These are phyloP conservation scores for Penicillium coffeae DNA, from an alignment of 495 filamentous ascomycete species.

Conservation along the genomic window DNA sequence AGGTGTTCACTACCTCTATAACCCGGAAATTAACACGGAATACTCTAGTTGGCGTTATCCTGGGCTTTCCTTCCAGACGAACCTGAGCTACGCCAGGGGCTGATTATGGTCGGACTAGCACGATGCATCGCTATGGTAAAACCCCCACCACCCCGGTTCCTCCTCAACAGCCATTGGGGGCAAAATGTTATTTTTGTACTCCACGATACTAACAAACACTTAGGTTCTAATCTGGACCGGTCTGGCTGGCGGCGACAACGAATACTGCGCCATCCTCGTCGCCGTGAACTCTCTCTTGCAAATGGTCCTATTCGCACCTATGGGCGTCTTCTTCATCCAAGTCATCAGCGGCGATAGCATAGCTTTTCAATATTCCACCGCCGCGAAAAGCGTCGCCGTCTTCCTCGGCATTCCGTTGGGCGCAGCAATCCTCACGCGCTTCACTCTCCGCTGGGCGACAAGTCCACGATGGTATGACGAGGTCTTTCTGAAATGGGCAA, in stretches of 20 bases:
- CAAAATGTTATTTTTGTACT: neutral
- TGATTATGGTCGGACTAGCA: conserved; percentile 74
- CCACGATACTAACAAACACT: neutral
- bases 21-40: conserved; percentile 4
- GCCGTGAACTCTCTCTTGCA: conserved; percentile 85
- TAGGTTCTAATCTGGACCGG: conserved; percentile 76
- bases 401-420: conserved; percentile 84
- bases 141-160: neutral
- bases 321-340: conserved; percentile 73
- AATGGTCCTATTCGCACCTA: conserved; percentile 79
- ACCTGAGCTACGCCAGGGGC: conserved; percentile 59
- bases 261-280: conserved; percentile 89
- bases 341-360: conserved; percentile 50
- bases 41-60: conserved; percentile 53
- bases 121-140: conserved; percentile 79
- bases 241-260: conserved; percentile 70
- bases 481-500: conserved; percentile 62
- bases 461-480: conserved; percentile 61
- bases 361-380: conserved; percentile 61
- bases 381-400: conserved; percentile 74
- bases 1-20: no score
- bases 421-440: conserved; percentile 72
- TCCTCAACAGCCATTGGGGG: no score
- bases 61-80: conserved; percentile 83
- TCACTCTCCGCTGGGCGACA: conserved; percentile 51